phyloP scores from a whole-genome alignment of 2,329 filamentous ascomycete genomes.

The Colletotrichum filicis region DNA sequence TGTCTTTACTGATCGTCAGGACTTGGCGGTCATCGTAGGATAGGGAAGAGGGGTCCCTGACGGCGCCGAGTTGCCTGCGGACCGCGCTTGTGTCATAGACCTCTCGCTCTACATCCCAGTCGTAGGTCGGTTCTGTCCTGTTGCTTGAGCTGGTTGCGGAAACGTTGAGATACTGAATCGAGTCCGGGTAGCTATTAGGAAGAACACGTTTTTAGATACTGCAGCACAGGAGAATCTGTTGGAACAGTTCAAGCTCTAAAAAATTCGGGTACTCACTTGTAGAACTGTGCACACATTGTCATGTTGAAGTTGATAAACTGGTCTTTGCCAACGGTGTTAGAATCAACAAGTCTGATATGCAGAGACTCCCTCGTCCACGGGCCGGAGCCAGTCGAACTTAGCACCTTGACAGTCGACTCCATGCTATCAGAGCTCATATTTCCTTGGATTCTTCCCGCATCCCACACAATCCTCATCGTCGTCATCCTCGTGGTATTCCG shows the following conservation, averaged over 20 bases:
- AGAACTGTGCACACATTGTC: not conserved
- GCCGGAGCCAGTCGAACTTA: not conserved
- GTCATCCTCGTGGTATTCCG: not conserved
- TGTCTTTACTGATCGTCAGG: not conserved
- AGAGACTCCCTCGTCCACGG: not conserved
- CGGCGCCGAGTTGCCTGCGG: not conserved
- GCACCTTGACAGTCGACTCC: not conserved
- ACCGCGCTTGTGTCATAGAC: not conserved
- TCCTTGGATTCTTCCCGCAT: not conserved
- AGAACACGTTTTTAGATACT: not conserved
- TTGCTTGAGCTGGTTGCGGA: not conserved
- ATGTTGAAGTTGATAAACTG: not conserved
- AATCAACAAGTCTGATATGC: not conserved
- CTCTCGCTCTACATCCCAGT: not conserved
- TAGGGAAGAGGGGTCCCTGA: not conserved
- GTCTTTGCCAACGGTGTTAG: not conserved
- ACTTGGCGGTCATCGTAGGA: not conserved
- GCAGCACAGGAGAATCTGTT: no score
- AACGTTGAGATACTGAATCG: not conserved
- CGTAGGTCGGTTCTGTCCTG: conserved; percentile 3
- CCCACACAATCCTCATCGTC: not conserved
- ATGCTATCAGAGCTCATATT: not conserved
- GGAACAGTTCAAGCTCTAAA: no score
- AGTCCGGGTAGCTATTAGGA: not conserved
- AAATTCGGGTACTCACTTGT: not conserved